phyloP scores from a whole-genome alignment of 1,139 yeast species.

The Candida frijolesensis region DNA sequence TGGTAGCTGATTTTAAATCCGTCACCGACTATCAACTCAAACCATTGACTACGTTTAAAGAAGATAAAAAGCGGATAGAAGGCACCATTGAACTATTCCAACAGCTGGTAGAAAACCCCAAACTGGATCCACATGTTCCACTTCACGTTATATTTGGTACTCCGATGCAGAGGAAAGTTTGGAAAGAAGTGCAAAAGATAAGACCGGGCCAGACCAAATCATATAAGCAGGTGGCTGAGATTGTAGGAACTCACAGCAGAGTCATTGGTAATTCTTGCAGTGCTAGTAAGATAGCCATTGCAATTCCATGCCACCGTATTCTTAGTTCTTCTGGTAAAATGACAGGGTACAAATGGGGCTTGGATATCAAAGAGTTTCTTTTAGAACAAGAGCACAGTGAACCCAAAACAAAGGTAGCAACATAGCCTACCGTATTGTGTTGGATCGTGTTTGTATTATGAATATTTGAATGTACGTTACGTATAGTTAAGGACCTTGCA shows the following conservation, averaged over 20 bases:
- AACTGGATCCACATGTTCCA: constrained; percentile 10
- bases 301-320: constrained; percentile 31
- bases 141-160: constrained; percentile 26
- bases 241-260: constrained; percentile 21
- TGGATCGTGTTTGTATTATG: neutral
- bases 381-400: constrained; percentile 13
- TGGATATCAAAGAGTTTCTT: constrained; percentile 18
- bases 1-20: constrained; percentile 20
- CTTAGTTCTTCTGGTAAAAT: constrained; percentile 19
- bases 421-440: too few relatives aligned
- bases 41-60: constrained; percentile 13
- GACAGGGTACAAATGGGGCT: constrained; percentile 28
- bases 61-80: constrained; percentile 10
- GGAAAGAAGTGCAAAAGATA: constrained; percentile 22
- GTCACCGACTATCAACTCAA: constrained; percentile 13
- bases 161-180: constrained; percentile 23
- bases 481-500: neutral
- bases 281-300: constrained; percentile 25
- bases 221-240: constrained; percentile 21
- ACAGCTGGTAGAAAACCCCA: constrained; percentile 18
- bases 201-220: constrained; percentile 19
- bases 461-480: neutral
- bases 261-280: constrained; percentile 28
- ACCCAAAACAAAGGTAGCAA: neutral
- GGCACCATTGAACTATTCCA: constrained; percentile 17